Evolutionary conservation across 2,329 filamentous ascomycete genomes (phyloP), one percentile per base, ranked within the genome.

Genomic region (Rhinocladiella mackenziei): DNA sequence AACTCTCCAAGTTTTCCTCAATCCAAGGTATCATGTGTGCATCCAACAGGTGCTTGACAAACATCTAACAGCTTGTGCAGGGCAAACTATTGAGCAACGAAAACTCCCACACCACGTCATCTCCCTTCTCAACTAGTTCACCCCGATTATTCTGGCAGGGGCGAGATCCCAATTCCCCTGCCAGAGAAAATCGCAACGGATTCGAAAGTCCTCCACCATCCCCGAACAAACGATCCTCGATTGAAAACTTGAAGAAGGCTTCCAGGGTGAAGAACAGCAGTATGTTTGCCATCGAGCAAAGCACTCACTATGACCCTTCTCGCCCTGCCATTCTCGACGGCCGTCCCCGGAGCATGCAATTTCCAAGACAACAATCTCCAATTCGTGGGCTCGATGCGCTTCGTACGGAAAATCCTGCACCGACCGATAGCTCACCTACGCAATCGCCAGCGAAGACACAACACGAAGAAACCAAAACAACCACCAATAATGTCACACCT

Each of bases 221-320:
- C 33, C 81, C 86, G 15, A 83, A 80, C 45, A 85, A 87, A 60
- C 83, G 91, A 62, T 86, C 87, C 33, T 97, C 91, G 13, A 89
- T 98, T 56, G 92, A 98, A 75, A 89, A 89, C 61, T 76, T 98
- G 48, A 94, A 96, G 70, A 87, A 84, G 64, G 89, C 89, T 22
- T 95, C 91, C 43, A 85, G 92, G 49, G 92, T 98, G 60, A 95
- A 91, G 76, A 97, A 95, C 72, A 96, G 91, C 76, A 94, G 84
- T 70, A 96, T 97, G 75, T 87, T 95, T 63, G 89, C 88, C 30
- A 84, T 89, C 43, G 89, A 96, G 68, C 84, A 89, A 62, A 89
- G 89, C 69, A 81, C 89, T 64, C 86, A 94, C 71, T 96, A 96
- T 72, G 88, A 96, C 65, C 88, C 89, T 19, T 77, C 83, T 43